Conservation (phyloP, 2,329 filamentous ascomycete species). For the Rhynchosporium agropyri region DNA sequence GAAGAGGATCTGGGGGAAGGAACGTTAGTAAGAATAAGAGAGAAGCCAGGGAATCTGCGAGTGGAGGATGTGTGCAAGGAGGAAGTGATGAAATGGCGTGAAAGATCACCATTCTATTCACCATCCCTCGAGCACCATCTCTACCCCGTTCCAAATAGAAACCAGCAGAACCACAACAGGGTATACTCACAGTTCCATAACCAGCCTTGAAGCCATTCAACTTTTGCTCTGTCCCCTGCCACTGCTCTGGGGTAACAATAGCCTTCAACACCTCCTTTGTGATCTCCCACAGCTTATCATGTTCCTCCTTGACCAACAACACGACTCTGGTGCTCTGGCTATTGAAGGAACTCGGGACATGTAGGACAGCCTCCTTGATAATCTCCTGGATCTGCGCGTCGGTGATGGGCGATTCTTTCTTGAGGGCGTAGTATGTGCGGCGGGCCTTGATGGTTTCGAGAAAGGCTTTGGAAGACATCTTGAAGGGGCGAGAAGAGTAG, state of each 20-base stretch:
- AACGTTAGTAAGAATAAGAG: neutral
- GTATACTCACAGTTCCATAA: conserved; percentile 73
- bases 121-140: neutral
- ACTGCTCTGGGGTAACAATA: conserved; percentile 60
- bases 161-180: neutral
- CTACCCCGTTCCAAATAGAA: neutral
- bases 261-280: conserved; percentile 64
- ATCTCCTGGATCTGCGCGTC: conserved; percentile 65
- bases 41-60: neutral
- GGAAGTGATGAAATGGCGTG: neutral
- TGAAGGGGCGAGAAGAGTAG: neutral
- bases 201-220: conserved; percentile 64
- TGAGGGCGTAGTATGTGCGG: conserved; percentile 69
- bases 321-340: conserved; percentile 79
- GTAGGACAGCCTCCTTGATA: conserved; percentile 62
- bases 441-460: conserved; percentile 64
- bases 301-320: conserved; percentile 78
- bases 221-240: conserved; percentile 29
- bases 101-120: neutral
- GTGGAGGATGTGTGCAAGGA: neutral
- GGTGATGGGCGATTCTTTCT: conserved; percentile 62
- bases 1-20: conserved; percentile 68
- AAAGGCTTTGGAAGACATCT: conserved; percentile 49
- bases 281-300: conserved; percentile 86
- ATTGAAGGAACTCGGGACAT: conserved; percentile 86